These are phyloP conservation scores for Spencermartinsiella europaea DNA, from an alignment of 805 yeast genomes.

Conservation along the genomic window DNA sequence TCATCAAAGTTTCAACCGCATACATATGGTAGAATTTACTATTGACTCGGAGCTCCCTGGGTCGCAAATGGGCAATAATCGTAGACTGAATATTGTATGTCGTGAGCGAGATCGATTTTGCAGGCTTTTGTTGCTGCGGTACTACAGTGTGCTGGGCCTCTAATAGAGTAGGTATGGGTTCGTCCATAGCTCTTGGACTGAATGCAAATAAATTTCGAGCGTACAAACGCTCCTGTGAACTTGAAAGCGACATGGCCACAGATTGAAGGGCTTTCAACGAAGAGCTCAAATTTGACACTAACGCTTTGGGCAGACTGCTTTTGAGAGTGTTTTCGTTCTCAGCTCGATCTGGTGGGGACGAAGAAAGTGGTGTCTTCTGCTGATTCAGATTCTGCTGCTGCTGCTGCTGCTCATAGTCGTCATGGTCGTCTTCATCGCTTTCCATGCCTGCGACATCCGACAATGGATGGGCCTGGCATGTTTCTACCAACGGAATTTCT, in stretches of 20 bases:
- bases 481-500: not conserved
- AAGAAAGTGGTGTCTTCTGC: too few relatives aligned
- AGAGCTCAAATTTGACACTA: slow-evolving; percentile 24
- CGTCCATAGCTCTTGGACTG: slow-evolving; percentile 25
- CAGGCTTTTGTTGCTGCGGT: not conserved
- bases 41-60: slow-evolving; percentile 32
- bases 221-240: slow-evolving; percentile 21
- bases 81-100: slow-evolving; percentile 30
- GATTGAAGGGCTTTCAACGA: slow-evolving; percentile 20
- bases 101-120: slow-evolving; percentile 21
- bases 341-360: too few relatives aligned
- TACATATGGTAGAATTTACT: slow-evolving; percentile 31
- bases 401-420: slow-evolving; percentile 1
- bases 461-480: not conserved
- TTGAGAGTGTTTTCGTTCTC: too few relatives aligned
- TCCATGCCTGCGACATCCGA: not conserved
- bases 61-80: slow-evolving; percentile 25
- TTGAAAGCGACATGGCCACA: slow-evolving; percentile 21
- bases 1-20: slow-evolving; percentile 33
- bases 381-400: not conserved
- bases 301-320: slow-evolving; percentile 13
- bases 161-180: slow-evolving; percentile 7
- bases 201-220: slow-evolving; percentile 19
- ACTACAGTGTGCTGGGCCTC: not conserved
- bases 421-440: slow-evolving; percentile 6